Conservation (phyloP, 176 grass and related monocot species). For the Ampelocalamus luodianensis region DNA sequence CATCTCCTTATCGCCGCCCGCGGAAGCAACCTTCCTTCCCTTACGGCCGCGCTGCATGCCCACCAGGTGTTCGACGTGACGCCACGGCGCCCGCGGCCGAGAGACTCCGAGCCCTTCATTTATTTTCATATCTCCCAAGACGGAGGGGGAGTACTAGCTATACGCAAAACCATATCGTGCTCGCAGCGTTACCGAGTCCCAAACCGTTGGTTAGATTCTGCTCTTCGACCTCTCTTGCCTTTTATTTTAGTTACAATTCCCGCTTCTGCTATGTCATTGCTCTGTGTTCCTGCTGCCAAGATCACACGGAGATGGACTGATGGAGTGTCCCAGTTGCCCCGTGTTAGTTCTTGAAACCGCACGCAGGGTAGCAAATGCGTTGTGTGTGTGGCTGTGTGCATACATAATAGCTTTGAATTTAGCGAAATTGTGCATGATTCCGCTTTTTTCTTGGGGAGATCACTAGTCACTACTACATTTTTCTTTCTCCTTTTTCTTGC, state of each 20-base stretch:
- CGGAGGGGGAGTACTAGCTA: constrained; percentile 16
- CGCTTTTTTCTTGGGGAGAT: neutral
- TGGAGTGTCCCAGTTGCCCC: neutral
- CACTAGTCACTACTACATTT: constrained; percentile 10
- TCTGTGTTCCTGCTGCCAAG: neutral
- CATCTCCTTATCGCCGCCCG: constrained; percentile 16
- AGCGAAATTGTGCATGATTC: neutral
- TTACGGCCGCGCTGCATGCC: neutral
- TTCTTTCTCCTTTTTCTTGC: neutral
- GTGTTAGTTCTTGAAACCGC: constrained; percentile 21
- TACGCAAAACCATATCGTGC: neutral
- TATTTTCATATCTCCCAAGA: constrained; percentile 42
- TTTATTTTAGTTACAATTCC: neutral
- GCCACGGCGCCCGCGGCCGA: neutral
- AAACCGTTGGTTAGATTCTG: constrained; percentile 19
- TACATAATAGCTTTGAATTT: neutral
- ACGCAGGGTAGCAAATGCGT: neutral
- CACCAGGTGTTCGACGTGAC: constrained; percentile 36
- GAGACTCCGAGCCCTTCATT: constrained; percentile 12
- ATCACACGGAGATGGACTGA: neutral
- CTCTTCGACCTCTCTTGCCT: neutral
- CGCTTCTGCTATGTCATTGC: neutral
- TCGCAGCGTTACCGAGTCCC: neutral
- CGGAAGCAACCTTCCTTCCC: constrained; percentile 13
- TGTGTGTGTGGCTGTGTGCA: neutral